phyloP scores from a whole-genome alignment of 2,329 filamentous ascomycete species.

The Macrophomina phaseolina region DNA sequence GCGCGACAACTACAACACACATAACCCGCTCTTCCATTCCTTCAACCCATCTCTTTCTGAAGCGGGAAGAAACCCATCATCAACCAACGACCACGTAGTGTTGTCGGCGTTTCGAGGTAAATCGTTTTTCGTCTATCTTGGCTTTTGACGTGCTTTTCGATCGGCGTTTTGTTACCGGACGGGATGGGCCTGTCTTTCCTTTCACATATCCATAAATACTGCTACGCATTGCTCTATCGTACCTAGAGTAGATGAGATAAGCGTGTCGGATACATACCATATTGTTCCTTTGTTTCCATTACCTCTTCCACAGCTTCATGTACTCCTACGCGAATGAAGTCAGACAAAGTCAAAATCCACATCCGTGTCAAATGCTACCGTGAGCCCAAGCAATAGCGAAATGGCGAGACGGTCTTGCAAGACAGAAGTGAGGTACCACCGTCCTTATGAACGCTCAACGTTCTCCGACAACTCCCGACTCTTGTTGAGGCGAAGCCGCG shows the following conservation, averaged over 20 bases:
- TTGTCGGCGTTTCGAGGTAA: constrained; percentile 22
- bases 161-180: not conserved
- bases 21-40: not conserved
- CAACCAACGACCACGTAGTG: not conserved
- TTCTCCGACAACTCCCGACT: constrained; percentile 1
- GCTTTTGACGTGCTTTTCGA: not conserved
- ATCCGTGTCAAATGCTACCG: too few relatives aligned
- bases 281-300: too few relatives aligned
- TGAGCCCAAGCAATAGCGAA: too few relatives aligned
- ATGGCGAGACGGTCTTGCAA: too few relatives aligned
- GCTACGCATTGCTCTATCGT: not conserved
- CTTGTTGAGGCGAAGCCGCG: not conserved
- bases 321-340: not conserved
- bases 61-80: not conserved
- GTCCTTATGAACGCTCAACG: too few relatives aligned
- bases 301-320: not conserved
- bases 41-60: not conserved
- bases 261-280: not conserved
- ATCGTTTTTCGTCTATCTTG: constrained; percentile 13
- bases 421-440: too few relatives aligned
- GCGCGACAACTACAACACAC: constrained; percentile 9
- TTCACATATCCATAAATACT: constrained; percentile 3
- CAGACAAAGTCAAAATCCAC: not conserved
- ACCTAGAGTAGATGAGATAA: constrained; percentile 19
- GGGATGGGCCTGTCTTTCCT: not conserved